Percentiles rank a stretch among this genome's conserved stretches.
phyloP scores from a whole-genome alignment of 371 early-diverging fungal species.

The Blakeslea trispora region DNA sequence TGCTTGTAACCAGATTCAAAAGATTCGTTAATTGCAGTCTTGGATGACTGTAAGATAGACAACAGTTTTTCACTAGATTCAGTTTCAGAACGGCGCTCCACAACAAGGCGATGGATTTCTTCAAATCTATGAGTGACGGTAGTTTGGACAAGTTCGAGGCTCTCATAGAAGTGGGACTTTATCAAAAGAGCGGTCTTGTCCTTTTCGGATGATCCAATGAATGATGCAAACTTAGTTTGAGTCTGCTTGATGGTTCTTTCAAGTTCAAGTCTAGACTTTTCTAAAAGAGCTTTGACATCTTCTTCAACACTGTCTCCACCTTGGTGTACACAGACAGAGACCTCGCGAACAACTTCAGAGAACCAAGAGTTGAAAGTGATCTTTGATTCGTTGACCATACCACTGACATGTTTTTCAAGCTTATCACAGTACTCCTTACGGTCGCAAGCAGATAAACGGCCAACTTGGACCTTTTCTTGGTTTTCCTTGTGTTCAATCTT shows the following conservation, averaged over 20 bases:
- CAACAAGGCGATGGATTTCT: constrained; percentile 25
- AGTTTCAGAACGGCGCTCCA: constrained; percentile 11
- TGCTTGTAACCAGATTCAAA: constrained; percentile 18
- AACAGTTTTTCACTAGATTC: constrained; percentile 24
- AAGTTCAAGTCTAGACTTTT: constrained; percentile 22
- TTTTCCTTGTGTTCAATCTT: constrained; percentile 24
- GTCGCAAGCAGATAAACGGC: constrained; percentile 12
- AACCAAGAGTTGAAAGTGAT: constrained; percentile 22
- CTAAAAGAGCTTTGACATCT: constrained; percentile 24
- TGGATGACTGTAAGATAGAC: constrained; percentile 18
- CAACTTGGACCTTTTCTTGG: constrained; percentile 13
- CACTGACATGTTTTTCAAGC: constrained; percentile 20
- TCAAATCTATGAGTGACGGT: constrained; percentile 11
- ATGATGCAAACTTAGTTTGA: constrained; percentile 19
- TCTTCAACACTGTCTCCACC: constrained; percentile 21
- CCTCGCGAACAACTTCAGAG: constrained; percentile 21
- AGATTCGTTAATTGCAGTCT: constrained; percentile 16
- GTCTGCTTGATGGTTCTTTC: constrained; percentile 18
- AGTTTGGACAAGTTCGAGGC: constrained; percentile 19
- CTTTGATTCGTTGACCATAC: constrained; percentile 26
- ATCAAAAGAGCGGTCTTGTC: constrained; percentile 24
- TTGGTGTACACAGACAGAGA: constrained; percentile 25
- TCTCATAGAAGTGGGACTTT: constrained; percentile 20
- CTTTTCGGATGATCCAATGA: constrained; percentile 16
- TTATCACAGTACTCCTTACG: constrained; percentile 25